phyloP scores from a whole-genome alignment of 495 filamentous ascomycete species.

The Penicillium dipodomyicola region DNA sequence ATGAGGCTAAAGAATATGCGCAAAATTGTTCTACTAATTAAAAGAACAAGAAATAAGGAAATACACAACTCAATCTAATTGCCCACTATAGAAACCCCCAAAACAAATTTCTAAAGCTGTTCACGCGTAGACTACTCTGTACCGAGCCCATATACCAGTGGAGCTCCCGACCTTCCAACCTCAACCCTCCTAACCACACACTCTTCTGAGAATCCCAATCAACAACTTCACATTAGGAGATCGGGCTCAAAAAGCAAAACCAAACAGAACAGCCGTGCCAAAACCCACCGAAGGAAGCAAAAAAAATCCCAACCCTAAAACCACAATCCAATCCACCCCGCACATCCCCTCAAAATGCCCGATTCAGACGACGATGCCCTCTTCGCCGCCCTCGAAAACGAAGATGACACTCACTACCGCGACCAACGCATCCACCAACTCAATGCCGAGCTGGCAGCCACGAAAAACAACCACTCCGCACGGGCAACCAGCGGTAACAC shows the following conservation, averaged over 20 bases:
- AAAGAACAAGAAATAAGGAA: background rate
- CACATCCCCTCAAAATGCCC: conserved; percentile 27
- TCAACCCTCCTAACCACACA: conserved; percentile 11
- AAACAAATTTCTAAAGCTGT: background rate
- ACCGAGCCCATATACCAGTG: conserved; percentile 12
- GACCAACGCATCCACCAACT: conserved; percentile 70
- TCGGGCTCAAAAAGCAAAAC: background rate
- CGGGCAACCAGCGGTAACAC: conserved; percentile 26
- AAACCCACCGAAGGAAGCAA: background rate
- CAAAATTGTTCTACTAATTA: background rate
- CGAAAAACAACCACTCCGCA: conserved; percentile 34
- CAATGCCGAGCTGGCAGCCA: conserved; percentile 56
- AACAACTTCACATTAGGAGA: background rate
- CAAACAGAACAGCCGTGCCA: background rate
- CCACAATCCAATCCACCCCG: background rate
- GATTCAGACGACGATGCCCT: conserved; percentile 69
- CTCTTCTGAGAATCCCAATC: conserved; percentile 3
- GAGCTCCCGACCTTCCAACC: conserved; percentile 9
- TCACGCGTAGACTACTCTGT: background rate
- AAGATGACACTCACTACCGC: conserved; percentile 62
- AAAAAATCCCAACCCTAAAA: background rate
- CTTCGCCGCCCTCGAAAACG: conserved; percentile 65
- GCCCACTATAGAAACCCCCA: background rate
- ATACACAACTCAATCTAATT: background rate
- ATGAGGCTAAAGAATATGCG: background rate